phyloP scores from a whole-genome alignment of 352 stramenopile species.

The Pythium guiyangense region DNA sequence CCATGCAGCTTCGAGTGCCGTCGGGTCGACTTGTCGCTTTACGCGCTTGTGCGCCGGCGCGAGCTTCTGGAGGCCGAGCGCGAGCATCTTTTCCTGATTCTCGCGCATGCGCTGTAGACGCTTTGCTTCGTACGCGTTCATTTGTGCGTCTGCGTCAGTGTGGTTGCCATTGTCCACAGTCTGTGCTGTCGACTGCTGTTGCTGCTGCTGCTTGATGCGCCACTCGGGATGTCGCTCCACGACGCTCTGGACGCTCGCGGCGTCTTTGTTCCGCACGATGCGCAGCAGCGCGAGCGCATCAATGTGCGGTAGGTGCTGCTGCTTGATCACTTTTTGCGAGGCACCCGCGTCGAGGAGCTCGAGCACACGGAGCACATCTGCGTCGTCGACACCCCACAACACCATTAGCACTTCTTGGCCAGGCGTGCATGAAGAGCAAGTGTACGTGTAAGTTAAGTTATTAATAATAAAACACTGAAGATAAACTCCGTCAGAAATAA shows the following conservation, averaged over 20 bases:
- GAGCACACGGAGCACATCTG: conserved; percentile 8
- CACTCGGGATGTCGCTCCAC: conserved; percentile 1
- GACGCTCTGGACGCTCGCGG: neutral
- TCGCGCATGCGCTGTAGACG: conserved; percentile 42
- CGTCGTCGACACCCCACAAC: neutral
- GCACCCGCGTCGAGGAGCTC: neutral
- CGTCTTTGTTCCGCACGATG: neutral
- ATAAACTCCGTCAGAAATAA: too few relatives aligned
- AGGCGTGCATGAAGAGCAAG: too few relatives aligned
- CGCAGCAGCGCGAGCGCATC: conserved; percentile 2
- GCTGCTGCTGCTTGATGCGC: neutral
- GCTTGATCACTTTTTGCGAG: neutral
- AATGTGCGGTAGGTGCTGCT: neutral
- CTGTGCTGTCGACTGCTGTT: neutral
- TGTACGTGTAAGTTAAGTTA: too few relatives aligned
- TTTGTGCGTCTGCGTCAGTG: neutral
- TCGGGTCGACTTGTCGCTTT: neutral
- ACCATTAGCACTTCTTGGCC: too few relatives aligned
- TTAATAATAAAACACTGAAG: too few relatives aligned
- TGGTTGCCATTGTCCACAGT: neutral
- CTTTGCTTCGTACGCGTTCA: conserved; percentile 61
- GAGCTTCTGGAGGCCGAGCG: conserved; percentile 26
- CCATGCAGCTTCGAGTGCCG: neutral
- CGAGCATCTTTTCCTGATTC: conserved; percentile 40
- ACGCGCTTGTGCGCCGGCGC: neutral